These are phyloP conservation scores for Scleromitrula shiraiana DNA, from an alignment of 2,329 filamentous ascomycete genomes.

Conservation along the genomic window DNA sequence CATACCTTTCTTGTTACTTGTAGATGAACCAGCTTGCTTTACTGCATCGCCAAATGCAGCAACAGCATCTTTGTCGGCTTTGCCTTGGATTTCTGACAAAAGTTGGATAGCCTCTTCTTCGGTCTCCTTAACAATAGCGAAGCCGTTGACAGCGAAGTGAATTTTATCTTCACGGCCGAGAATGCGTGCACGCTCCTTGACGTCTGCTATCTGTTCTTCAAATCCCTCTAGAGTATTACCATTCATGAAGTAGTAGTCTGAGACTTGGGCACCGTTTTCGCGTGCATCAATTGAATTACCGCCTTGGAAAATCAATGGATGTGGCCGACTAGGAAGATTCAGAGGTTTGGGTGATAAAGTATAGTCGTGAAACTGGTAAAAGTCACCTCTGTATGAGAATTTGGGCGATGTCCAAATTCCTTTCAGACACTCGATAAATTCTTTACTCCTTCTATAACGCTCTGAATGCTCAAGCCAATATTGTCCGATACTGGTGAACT, in stretches of 20 bases:
- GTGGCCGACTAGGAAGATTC: conserved; percentile 35
- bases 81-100: conserved; percentile 44
- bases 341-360: conserved; percentile 42
- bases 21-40: conserved; percentile 41
- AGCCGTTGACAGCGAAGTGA: conserved; percentile 42
- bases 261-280: conserved; percentile 39
- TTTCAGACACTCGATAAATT: conserved; percentile 43
- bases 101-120: conserved; percentile 42
- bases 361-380: conserved; percentile 45
- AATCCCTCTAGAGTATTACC: conserved; percentile 47
- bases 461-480: conserved; percentile 48
- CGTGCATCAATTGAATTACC: conserved; percentile 44
- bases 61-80: conserved; percentile 43
- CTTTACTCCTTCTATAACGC: conserved; percentile 39
- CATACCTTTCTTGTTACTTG: conserved; percentile 42
- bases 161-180: conserved; percentile 37
- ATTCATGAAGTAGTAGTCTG: conserved; percentile 49
- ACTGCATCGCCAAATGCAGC: conserved; percentile 41
- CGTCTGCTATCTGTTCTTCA: conserved; percentile 41
- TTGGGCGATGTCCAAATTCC: conserved; percentile 44
- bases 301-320: conserved; percentile 46
- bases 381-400: conserved; percentile 43
- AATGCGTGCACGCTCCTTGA: conserved; percentile 38
- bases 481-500: conserved; percentile 43
- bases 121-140: conserved; percentile 42